Evolutionary conservation across 1,284 basidiomycete genomes (phyloP).

Genomic region (Microbotryum scabiosae): DNA sequence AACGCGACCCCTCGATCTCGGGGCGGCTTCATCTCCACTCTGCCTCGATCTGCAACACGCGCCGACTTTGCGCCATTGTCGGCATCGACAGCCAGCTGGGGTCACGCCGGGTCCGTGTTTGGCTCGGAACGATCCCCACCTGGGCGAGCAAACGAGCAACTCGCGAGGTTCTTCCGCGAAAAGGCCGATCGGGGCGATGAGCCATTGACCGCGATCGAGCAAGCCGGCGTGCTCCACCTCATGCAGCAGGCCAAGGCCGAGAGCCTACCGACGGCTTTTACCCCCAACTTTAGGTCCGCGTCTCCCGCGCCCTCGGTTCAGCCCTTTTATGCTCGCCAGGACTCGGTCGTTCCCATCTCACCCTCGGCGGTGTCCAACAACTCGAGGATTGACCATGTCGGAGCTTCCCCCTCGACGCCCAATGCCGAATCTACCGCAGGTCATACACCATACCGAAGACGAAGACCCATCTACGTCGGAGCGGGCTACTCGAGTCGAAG

Average conservation of each 20-base stretch:
- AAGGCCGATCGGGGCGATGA: constrained; percentile 21
- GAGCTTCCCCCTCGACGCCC: background rate
- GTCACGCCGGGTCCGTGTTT: background rate
- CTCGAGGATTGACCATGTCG: background rate
- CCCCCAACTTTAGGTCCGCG: constrained; percentile 16
- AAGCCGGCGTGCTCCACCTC: constrained; percentile 23
- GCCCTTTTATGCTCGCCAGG: background rate
- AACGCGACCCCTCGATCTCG: no score
- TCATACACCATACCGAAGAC: constrained; percentile 5
- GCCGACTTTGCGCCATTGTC: background rate
- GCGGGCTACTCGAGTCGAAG: constrained; percentile 22
- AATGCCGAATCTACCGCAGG: background rate
- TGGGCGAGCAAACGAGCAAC: constrained; percentile 16
- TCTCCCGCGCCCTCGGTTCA: background rate
- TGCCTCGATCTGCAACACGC: background rate
- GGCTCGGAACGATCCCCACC: background rate
- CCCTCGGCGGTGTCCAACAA: background rate
- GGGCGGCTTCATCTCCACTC: background rate
- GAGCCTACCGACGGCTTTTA: constrained; percentile 25
- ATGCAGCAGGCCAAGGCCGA: constrained; percentile 23
- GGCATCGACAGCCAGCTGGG: background rate
- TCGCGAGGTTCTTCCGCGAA: constrained; percentile 21
- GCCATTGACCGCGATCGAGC: constrained; percentile 17
- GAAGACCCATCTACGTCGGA: constrained; percentile 26
- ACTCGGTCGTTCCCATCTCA: background rate